Conservation (phyloP, 805 yeast genomes). For the Saturnispora mendoncae region DNA sequence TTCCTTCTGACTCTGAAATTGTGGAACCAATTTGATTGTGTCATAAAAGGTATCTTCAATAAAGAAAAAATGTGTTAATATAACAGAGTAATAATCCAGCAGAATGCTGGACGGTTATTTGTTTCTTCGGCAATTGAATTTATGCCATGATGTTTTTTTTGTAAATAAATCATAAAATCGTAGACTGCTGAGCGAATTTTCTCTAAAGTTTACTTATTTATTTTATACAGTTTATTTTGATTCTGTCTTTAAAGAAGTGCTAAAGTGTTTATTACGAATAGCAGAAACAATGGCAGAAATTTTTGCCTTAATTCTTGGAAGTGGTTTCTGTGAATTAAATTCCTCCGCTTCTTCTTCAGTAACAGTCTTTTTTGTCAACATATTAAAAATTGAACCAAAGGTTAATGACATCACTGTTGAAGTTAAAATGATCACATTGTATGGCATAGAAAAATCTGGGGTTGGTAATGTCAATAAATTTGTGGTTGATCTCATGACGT, state of each 20-base stretch:
- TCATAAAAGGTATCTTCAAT: too few relatives aligned
- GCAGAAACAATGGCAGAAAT: constrained; percentile 1
- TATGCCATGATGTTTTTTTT: too few relatives aligned
- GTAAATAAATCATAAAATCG: too few relatives aligned
- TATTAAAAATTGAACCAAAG: constrained; percentile 78
- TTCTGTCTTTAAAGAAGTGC: background rate
- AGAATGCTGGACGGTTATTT: too few relatives aligned
- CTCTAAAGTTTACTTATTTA: too few relatives aligned
- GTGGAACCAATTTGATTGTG: too few relatives aligned
- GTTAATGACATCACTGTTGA: constrained; percentile 89
- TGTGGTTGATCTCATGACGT: constrained; percentile 75
- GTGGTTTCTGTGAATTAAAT: constrained; percentile 14
- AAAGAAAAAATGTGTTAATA: too few relatives aligned
- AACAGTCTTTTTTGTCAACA: constrained; percentile 63
- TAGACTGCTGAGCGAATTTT: too few relatives aligned
- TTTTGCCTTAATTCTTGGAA: constrained; percentile 12
- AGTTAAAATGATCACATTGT: constrained; percentile 88
- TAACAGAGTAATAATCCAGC: too few relatives aligned
- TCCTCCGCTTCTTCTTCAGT: constrained; percentile 62
- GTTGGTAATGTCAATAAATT: constrained; percentile 81
- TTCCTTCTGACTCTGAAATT: too few relatives aligned
- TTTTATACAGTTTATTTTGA: background rate
- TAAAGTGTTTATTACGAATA: background rate
- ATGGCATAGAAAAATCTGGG: constrained; percentile 98
- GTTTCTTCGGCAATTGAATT: too few relatives aligned